Percentiles rank a stretch among this genome's conserved stretches.
Evolutionary conservation across 2,329 filamentous ascomycete species (phyloP).

Genomic region (Venturia aucupariae): DNA sequence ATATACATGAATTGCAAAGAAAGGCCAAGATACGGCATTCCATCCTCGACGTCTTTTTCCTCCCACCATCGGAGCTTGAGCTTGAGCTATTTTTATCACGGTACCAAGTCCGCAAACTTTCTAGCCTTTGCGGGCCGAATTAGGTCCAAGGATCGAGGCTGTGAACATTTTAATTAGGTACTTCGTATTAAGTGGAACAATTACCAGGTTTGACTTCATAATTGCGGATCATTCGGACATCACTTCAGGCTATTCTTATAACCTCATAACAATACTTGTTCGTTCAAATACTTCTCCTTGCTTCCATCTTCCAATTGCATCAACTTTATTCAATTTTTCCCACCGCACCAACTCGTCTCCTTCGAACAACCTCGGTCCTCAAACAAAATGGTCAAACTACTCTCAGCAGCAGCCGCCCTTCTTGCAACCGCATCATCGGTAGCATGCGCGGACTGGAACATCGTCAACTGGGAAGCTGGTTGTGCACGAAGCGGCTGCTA

Average conservation of each 20-base stretch:
- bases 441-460: not conserved
- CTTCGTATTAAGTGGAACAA: not conserved
- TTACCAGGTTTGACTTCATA: not conserved
- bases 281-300: not conserved
- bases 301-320: not conserved
- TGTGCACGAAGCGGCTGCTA: conserved; percentile 19
- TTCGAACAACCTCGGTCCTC: not conserved
- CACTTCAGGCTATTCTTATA: not conserved
- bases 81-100: not conserved
- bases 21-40: not conserved
- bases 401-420: not conserved
- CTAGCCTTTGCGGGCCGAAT: not conserved
- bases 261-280: not conserved
- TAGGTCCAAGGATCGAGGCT: not conserved
- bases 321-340: not conserved
- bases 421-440: not conserved
- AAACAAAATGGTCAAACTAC: not conserved
- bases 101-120: not conserved
- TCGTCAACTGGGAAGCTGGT: conserved; percentile 18
- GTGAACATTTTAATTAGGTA: not conserved
- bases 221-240: not conserved
- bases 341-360: not conserved
- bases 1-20: no score
- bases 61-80: no score
- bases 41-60: not conserved